Conservation (phyloP, 805 yeast genomes). For the Suhomyces vadensis region DNA sequence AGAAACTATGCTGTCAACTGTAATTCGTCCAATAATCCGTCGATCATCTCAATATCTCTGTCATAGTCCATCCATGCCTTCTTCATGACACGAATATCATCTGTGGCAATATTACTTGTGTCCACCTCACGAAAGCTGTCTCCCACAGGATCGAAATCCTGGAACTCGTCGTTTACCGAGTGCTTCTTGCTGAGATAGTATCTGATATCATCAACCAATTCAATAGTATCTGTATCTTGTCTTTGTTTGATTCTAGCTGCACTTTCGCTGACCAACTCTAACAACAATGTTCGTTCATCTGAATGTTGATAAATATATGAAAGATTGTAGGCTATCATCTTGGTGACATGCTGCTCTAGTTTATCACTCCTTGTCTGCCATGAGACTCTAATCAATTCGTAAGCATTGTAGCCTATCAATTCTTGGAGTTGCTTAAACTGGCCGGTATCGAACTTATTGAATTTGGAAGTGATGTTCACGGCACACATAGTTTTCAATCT, state of each 20-base stretch:
- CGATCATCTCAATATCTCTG: conserved; percentile 31
- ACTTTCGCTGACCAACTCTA: conserved; percentile 36
- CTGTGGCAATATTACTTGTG: conserved; percentile 9
- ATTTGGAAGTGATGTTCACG: conserved; percentile 39
- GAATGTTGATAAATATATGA: conserved; percentile 30
- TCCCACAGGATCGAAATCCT: conserved; percentile 26
- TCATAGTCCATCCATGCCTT: conserved; percentile 22
- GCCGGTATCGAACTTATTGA: conserved; percentile 18
- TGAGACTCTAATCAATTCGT: conserved; percentile 59
- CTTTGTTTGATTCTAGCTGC: conserved; percentile 59
- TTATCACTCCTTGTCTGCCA: conserved; percentile 70
- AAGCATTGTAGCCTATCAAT: conserved; percentile 41
- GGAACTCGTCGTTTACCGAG: conserved; percentile 27
- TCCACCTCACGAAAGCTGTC: conserved; percentile 13
- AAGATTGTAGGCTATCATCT: conserved; percentile 54
- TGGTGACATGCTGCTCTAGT: conserved; percentile 63
- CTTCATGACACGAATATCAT: conserved; percentile 19
- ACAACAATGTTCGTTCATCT: conserved; percentile 27
- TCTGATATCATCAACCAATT: conserved; percentile 74
- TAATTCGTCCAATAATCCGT: conserved; percentile 26
- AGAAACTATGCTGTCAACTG: conserved; percentile 32
- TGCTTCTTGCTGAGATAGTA: conserved; percentile 53
- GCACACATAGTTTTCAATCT: conserved; percentile 66
- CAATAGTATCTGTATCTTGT: conserved; percentile 78
- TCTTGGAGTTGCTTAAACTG: conserved; percentile 22